A percentile compares a stretch with the other conserved stretches of the same genome.
These are phyloP conservation scores for Lepraria neglecta DNA, from an alignment of 495 filamentous ascomycete genomes.

Conservation along the genomic window DNA sequence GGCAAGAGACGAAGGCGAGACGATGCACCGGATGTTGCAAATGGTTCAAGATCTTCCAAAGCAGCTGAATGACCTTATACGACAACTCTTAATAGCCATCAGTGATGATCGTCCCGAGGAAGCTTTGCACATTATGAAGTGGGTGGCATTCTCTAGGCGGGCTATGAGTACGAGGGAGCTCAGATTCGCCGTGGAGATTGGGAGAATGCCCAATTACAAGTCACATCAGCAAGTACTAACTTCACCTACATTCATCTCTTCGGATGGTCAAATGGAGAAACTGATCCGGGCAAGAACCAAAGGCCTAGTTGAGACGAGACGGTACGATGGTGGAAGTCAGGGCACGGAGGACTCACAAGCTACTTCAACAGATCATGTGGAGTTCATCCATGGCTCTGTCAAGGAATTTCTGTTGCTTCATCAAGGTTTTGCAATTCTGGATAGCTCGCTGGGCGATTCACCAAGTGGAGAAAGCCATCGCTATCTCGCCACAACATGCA, in stretches of 20 bases:
- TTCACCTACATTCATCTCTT: background rate
- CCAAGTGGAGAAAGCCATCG: too few species aligned
- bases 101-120: slow-evolving; percentile 2
- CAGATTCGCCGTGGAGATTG: slow-evolving; percentile 1
- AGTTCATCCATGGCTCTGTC: too few species aligned
- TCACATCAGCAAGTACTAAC: background rate
- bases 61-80: slow-evolving; percentile 10
- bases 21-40: slow-evolving; percentile 9
- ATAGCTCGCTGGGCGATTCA: too few species aligned
- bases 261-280: background rate
- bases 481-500: too few species aligned
- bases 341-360: too few species aligned
- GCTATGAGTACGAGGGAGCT: slow-evolving; percentile 18
- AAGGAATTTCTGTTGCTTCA: too few species aligned
- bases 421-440: too few species aligned
- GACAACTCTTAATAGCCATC: slow-evolving; percentile 14
- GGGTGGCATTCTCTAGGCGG: slow-evolving; percentile 22
- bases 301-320: background rate
- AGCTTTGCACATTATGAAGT: slow-evolving; percentile 20
- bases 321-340: too few species aligned
- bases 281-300: background rate
- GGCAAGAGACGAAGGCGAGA: slow-evolving; percentile 20
- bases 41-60: slow-evolving; percentile 15
- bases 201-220: background rate
- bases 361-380: too few species aligned